phyloP scores from a whole-genome alignment of 257 asterid genomes.

The Datura wrightii region DNA sequence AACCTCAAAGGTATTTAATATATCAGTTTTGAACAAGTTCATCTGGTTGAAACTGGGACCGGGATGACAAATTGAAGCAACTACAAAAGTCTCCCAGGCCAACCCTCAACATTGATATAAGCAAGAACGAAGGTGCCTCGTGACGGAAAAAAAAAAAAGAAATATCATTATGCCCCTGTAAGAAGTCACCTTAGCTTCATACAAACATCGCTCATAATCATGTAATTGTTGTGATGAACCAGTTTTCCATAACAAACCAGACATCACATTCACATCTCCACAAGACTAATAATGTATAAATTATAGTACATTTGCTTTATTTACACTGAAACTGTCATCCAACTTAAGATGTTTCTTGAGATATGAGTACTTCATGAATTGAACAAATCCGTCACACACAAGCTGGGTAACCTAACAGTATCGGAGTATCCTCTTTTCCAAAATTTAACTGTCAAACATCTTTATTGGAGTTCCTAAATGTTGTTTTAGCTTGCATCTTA shows the following conservation, averaged over 20 bases:
- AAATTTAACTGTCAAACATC: not conserved
- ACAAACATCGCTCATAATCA: not conserved
- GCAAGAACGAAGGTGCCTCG: not conserved
- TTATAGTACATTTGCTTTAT: conserved; percentile 13
- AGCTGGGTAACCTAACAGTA: not conserved
- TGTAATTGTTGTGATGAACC: not conserved
- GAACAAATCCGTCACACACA: conserved; percentile 1
- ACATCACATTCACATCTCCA: not conserved
- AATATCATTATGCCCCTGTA: not conserved
- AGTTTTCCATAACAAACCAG: not conserved
- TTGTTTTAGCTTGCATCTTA: conserved; percentile 19
- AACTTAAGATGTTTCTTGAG: conserved; percentile 4
- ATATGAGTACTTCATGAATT: not conserved
- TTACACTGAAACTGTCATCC: not conserved
- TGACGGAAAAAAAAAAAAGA: not conserved
- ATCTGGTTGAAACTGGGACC: too few relatives aligned
- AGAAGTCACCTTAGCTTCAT: conserved; percentile 5
- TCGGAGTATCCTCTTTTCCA: not conserved
- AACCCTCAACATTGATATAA: not conserved
- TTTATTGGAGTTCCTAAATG: conserved; percentile 7
- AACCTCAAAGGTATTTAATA: too few relatives aligned
- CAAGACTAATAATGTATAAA: not conserved
- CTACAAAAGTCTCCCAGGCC: too few relatives aligned
- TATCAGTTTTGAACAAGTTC: too few relatives aligned
- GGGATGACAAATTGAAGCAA: too few relatives aligned